Conservation (phyloP, 108 stramenopile genomes). For the Nitzschia putrida region DNA sequence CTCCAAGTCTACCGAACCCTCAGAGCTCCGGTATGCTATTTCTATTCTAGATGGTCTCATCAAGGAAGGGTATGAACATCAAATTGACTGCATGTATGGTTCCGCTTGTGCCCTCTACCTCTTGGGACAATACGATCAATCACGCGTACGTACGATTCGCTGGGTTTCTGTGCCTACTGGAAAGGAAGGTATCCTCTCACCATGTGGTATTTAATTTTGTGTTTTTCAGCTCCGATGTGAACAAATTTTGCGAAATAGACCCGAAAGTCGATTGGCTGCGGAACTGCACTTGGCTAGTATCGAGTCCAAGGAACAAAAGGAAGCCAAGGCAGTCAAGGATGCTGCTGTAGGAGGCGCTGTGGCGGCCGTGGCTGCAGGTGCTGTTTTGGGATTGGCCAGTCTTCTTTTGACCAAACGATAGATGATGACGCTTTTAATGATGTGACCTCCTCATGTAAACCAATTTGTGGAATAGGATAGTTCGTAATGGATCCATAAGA, state of each 20-base stretch:
- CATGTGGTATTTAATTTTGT: neutral
- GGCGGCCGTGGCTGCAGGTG: constrained; percentile 72
- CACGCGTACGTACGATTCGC: constrained; percentile 43
- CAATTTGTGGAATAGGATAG: no score
- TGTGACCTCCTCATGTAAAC: no score
- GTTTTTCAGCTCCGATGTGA: constrained; percentile 56
- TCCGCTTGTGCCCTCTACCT: constrained; percentile 76
- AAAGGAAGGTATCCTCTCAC: neutral
- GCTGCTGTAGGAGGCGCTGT: constrained; percentile 72
- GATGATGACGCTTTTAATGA: no score
- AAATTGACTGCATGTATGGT: constrained; percentile 86
- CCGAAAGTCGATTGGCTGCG: constrained; percentile 63
- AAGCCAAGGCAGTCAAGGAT: constrained; percentile 60
- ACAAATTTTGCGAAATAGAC: constrained; percentile 70
- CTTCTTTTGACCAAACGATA: constrained; percentile 43
- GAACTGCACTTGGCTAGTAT: constrained; percentile 80
- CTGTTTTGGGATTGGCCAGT: constrained; percentile 49
- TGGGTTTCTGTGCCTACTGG: neutral
- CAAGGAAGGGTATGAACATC: constrained; percentile 77
- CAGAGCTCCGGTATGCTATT: constrained; percentile 73
- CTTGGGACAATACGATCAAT: constrained; percentile 66
- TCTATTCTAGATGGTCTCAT: constrained; percentile 77
- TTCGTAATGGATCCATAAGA: no score
- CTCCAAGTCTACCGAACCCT: constrained; percentile 56
- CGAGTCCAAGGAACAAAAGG: constrained; percentile 64